Evolutionary conservation across 495 filamentous ascomycete species (phyloP).

Genomic region (Durotheca rogersii): DNA sequence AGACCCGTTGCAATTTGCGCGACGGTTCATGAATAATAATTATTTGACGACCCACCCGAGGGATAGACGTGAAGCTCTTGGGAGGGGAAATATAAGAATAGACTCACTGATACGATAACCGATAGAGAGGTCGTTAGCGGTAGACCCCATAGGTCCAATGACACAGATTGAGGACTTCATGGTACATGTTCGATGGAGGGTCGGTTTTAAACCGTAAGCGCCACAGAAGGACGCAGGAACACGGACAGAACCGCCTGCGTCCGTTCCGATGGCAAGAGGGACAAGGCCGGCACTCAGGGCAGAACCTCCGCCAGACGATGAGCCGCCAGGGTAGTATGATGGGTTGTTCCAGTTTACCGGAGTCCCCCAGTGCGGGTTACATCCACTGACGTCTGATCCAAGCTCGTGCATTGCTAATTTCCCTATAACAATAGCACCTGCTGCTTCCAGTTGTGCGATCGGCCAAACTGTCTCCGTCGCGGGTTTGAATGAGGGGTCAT

Average conservation of each 20-base stretch:
- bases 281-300: conserved; percentile 73
- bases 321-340: conserved; percentile 83
- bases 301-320: conserved; percentile 81
- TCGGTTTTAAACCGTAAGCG: conserved; percentile 83
- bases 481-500: conserved; percentile 38
- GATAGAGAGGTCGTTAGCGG: conserved; percentile 77
- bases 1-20: too few species aligned
- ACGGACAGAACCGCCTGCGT: conserved; percentile 84
- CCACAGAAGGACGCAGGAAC: conserved; percentile 83
- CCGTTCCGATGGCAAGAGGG: conserved; percentile 79
- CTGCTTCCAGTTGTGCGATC: conserved; percentile 70
- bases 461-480: conserved; percentile 60
- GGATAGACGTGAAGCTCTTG: background rate
- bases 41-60: too few species aligned
- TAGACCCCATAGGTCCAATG: conserved; percentile 73
- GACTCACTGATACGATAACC: conserved; percentile 63
- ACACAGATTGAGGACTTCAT: conserved; percentile 66
- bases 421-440: conserved; percentile 78
- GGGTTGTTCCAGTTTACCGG: conserved; percentile 80
- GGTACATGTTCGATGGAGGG: conserved; percentile 64
- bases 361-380: conserved; percentile 58
- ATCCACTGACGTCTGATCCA: conserved; percentile 54
- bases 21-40: too few species aligned
- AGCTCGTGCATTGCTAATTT: conserved; percentile 93
- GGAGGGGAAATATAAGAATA: background rate